Conservation (phyloP, 2,329 filamentous ascomycete genomes). For the Pseudogymnoascus sp. region DNA sequence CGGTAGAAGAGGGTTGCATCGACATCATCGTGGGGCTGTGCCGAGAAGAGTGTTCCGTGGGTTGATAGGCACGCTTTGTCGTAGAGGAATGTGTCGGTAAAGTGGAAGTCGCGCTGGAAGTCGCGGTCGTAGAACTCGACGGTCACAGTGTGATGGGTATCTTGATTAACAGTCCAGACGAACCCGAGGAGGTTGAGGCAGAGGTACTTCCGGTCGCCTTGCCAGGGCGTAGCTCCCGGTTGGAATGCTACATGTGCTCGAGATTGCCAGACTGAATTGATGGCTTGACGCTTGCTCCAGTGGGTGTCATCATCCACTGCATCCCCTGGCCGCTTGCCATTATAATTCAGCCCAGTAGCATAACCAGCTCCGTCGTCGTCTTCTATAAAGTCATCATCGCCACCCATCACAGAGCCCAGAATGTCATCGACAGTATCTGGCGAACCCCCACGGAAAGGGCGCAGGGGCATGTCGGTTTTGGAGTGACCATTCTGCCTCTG, state of each 20-base stretch:
- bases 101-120: conserved; percentile 88
- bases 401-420: conserved; percentile 51
- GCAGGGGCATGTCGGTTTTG: conserved; percentile 39
- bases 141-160: conserved; percentile 85
- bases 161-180: conserved; percentile 95
- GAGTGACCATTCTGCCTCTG: conserved; percentile 49
- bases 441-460: conserved; percentile 51
- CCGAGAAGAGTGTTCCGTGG: conserved; percentile 78
- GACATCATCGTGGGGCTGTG: conserved; percentile 56
- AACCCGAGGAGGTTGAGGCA: conserved; percentile 90
- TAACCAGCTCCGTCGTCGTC: conserved; percentile 96
- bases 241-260: conserved; percentile 81
- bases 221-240: conserved; percentile 91
- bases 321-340: conserved; percentile 56
- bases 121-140: conserved; percentile 97
- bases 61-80: conserved; percentile 92
- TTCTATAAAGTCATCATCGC: conserved; percentile 72
- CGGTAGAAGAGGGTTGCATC: conserved; percentile 89
- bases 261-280: conserved; percentile 37
- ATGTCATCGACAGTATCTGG: conserved; percentile 76
- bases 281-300: conserved; percentile 36
- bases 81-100: conserved; percentile 91
- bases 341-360: conserved; percentile 50
- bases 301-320: conserved; percentile 31
- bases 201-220: conserved; percentile 86